Percentiles rank a stretch among this genome's conserved stretches.
phyloP scores from a whole-genome alignment of 2,329 filamentous ascomycete genomes.

The Trichoderma gracile region DNA sequence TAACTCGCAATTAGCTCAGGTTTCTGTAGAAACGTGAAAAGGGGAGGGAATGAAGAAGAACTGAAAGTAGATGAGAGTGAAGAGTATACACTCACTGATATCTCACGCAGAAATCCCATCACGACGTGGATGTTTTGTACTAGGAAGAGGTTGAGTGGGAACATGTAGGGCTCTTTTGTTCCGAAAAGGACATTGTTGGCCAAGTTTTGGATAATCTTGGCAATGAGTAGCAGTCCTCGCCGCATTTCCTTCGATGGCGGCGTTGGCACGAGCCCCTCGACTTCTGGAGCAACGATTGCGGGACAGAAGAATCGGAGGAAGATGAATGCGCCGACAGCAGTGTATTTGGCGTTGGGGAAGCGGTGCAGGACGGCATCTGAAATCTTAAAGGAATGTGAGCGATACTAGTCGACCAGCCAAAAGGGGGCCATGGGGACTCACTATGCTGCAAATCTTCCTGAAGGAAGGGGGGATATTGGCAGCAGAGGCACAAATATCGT shows the following conservation, averaged over 20 bases:
- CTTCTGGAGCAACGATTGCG: constrained; percentile 69
- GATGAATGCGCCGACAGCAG: constrained; percentile 69
- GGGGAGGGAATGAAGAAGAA: too few relatives aligned
- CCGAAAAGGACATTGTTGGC: constrained; percentile 73
- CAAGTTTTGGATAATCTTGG: constrained; percentile 70
- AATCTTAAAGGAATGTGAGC: constrained; percentile 46
- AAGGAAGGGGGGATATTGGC: constrained; percentile 63
- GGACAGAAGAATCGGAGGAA: constrained; percentile 73
- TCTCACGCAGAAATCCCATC: constrained; percentile 66
- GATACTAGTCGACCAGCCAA: neutral
- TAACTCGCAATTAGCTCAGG: constrained; percentile 26
- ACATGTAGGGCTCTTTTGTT: constrained; percentile 73
- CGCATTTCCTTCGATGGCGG: constrained; percentile 69
- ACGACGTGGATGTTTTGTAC: constrained; percentile 68
- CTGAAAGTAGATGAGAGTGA: too few relatives aligned
- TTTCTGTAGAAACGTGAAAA: neutral
- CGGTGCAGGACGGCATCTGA: constrained; percentile 62
- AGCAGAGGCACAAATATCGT: constrained; percentile 66
- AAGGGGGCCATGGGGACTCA: constrained; percentile 39
- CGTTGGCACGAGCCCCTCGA: constrained; percentile 62
- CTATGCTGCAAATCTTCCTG: constrained; percentile 66
- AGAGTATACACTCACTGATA: constrained; percentile 53
- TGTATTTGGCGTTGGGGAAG: constrained; percentile 71
- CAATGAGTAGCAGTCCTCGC: constrained; percentile 66
- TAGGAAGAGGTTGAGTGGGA: constrained; percentile 67